Base-by-base conservation (phyloP, 176 grass and related monocot species). In the Poa annua region DNA sequence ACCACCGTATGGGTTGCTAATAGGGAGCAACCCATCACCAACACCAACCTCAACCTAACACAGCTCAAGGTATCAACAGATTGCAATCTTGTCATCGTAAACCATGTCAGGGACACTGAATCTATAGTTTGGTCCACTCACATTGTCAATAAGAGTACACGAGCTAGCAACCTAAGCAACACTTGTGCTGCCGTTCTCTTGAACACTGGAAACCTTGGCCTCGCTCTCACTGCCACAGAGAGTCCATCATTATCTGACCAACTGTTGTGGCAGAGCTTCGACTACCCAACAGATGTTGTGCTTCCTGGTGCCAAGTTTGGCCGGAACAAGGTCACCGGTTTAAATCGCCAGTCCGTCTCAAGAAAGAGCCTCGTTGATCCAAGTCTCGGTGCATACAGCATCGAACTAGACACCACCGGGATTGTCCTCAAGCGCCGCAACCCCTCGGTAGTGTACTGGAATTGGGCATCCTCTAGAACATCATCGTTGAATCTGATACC, bases 221-320 rank as follows among this genome's bases (percentile, higher is more conserved):
- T 66, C 26, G 33, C 5, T 32, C 33, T 66, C 26, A 64, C 5
- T 32, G 61, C 5, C 33, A 19, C 63, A 33, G 5, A 64, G 63
- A 20, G 63, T 64, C 32, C 63, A 34, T 14, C 60, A 65, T 63
- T 13, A 64, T 36, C 63, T 10, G 16, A 66, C 63, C 32, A 35
- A 66, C 63, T 66, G 7, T 66, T 66, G 63, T 66, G 63, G 63
- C 63, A 66, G 63, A 66, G 63, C 32, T 66, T 66, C 33, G 33
- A 66, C 63, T 35, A 66, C 33, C 63, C 63, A 36, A 66, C 63
- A 19, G 63, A 66, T 66, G 63, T 66, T 66, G 29, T 35, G 29
- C 63, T 66, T 66, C 63, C 63, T 66, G 63, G 63, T 35, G 63
- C 63, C 63, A 66, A 66, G 32, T 66, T 66, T 66, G 63, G 63